These are phyloP conservation scores for Penicillium rolfsii DNA, from an alignment of 2,329 filamentous ascomycete genomes.

Conservation along the genomic window DNA sequence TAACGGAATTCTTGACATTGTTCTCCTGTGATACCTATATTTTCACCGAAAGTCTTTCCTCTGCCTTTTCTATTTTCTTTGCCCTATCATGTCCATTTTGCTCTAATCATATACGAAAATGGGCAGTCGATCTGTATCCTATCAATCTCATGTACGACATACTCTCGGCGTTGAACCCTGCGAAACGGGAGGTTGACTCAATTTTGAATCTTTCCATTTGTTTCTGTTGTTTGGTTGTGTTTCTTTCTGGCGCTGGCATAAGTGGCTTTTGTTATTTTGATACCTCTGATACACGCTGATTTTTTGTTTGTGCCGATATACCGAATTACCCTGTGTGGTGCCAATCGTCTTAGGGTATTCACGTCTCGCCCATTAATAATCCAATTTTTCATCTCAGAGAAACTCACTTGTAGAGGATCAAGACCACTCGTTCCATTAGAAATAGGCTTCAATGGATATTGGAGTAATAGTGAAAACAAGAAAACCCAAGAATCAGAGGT, in stretches of 20 bases:
- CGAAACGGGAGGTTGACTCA: conserved; percentile 10
- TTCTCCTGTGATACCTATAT: conserved; percentile 16
- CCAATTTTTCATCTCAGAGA: background rate
- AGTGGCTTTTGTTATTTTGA: conserved; percentile 17
- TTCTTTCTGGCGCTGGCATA: conserved; percentile 8
- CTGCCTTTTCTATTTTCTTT: background rate
- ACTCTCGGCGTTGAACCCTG: conserved; percentile 21
- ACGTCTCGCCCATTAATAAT: background rate
- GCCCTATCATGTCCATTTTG: background rate
- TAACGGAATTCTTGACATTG: conserved; percentile 2
- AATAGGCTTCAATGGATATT: background rate
- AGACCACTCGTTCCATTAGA: background rate
- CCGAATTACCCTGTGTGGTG: background rate
- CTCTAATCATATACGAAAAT: conserved; percentile 16
- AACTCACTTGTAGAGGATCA: background rate
- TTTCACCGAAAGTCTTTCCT: conserved; percentile 7
- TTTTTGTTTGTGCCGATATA: background rate
- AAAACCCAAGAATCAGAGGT: background rate
- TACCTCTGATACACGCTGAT: conserved; percentile 9
- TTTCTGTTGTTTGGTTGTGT: background rate
- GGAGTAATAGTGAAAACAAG: background rate
- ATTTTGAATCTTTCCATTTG: background rate
- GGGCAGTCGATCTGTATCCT: conserved; percentile 19
- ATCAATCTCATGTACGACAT: conserved; percentile 24
- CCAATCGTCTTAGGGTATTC: background rate